phyloP scores from a whole-genome alignment of 75 land plant species.

The Gnetum montanum region DNA sequence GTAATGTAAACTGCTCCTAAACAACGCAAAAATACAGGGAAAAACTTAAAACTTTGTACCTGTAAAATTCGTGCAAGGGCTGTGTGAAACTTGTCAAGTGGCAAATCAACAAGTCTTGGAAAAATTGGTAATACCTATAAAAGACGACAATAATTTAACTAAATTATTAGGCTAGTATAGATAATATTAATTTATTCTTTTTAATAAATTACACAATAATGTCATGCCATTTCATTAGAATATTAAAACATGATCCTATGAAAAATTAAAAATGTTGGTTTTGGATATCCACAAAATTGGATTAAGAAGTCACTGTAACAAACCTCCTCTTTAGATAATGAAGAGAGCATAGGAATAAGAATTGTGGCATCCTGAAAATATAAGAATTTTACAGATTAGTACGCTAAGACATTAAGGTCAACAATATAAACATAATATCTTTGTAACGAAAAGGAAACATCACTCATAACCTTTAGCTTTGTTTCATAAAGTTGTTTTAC shows the following conservation, averaged over 20 bases:
- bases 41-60: too few species aligned
- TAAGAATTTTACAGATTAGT: neutral
- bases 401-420: neutral
- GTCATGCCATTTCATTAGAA: too few species aligned
- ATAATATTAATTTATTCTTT: neutral
- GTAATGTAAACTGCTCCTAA: too few species aligned
- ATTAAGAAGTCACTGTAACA: neutral
- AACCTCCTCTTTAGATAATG: conserved; percentile 91
- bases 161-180: neutral
- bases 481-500: conserved; percentile 88
- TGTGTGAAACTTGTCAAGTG: conserved; percentile 74
- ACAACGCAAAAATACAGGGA: too few species aligned
- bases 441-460: too few species aligned
- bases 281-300: too few species aligned
- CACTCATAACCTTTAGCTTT: conserved; percentile 83
- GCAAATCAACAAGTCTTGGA: conserved; percentile 83
- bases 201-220: too few species aligned
- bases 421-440: neutral
- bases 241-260: too few species aligned
- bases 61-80: conserved; percentile 89
- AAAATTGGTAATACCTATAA: conserved; percentile 88
- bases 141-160: neutral
- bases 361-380: conserved; percentile 76
- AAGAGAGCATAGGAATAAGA: conserved; percentile 89
- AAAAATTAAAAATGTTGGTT: neutral